Conservation (phyloP, 257 asterid genomes). For the Oldenlandia corymbosa region DNA sequence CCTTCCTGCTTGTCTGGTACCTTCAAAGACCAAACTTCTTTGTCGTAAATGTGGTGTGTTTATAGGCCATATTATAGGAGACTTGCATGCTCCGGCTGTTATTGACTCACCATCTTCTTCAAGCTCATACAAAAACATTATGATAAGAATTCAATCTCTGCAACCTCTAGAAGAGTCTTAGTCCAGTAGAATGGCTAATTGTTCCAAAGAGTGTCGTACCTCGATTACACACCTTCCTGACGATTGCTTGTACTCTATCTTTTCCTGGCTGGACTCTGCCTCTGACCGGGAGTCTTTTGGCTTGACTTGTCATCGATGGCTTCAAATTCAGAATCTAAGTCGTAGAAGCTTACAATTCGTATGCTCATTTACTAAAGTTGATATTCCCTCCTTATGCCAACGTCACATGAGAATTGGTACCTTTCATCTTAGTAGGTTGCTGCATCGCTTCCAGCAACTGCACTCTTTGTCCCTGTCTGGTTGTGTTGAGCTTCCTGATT, state of each 20-base stretch:
- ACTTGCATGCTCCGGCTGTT: constrained; percentile 54
- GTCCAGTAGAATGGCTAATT: constrained; percentile 27
- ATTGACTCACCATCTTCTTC: constrained; percentile 61
- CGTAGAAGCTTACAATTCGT: constrained; percentile 57
- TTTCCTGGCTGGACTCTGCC: constrained; percentile 40
- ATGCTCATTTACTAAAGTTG: constrained; percentile 42
- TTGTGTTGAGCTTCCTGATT: constrained; percentile 60
- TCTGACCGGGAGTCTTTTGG: constrained; percentile 64
- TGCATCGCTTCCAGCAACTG: constrained; percentile 46
- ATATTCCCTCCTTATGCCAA: constrained; percentile 33
- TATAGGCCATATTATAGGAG: constrained; percentile 62
- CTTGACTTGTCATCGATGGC: constrained; percentile 64
- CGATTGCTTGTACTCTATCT: constrained; percentile 52
- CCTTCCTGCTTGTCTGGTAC: constrained; percentile 49
- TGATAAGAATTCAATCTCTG: constrained; percentile 57
- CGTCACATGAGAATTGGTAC: constrained; percentile 24
- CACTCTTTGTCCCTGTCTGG: constrained; percentile 54
- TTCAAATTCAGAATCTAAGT: constrained; percentile 49
- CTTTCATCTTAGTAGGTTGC: constrained; percentile 41
- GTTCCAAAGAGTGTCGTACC: constrained; percentile 15
- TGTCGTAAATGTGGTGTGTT: constrained; percentile 71
- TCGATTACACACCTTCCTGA: constrained; percentile 45
- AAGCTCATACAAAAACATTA: constrained; percentile 42
- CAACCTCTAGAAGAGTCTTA: constrained; percentile 46
- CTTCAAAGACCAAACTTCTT: constrained; percentile 65